Evolutionary conservation across 345 rosid genomes (phyloP).

Genomic region (Erysimum cheiranthoides): DNA sequence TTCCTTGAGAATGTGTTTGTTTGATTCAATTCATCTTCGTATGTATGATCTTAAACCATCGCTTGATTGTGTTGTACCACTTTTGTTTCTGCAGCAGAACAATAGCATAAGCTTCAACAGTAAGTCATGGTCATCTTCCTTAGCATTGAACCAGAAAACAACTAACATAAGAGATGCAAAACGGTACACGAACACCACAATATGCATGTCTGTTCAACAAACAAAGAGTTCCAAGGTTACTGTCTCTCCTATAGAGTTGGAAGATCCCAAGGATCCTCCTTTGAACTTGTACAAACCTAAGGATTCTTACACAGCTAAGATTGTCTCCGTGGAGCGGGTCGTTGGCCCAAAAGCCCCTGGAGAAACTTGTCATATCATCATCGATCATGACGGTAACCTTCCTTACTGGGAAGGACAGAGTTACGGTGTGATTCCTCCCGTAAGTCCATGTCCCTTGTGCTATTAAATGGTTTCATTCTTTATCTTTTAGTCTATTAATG

Average conservation of each 20-base stretch:
- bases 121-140: constrained; percentile 62
- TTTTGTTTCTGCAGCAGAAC: constrained; percentile 53
- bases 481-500: background rate
- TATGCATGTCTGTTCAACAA: constrained; percentile 91
- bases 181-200: constrained; percentile 30
- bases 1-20: background rate
- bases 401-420: constrained; percentile 99
- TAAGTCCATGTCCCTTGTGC: constrained; percentile 51
- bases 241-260: constrained; percentile 75
- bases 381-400: constrained; percentile 91
- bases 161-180: constrained; percentile 47
- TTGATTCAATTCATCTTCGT: background rate
- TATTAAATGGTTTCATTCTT: constrained; percentile 14
- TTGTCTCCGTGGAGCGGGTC: constrained; percentile 89
- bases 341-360: constrained; percentile 96
- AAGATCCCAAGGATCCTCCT: constrained; percentile 85
- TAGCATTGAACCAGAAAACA: constrained; percentile 55
- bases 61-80: background rate
- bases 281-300: constrained; percentile 84
- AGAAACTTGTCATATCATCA: constrained; percentile 96
- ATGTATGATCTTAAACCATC: constrained; percentile 10
- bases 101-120: constrained; percentile 58
- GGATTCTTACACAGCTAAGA: constrained; percentile 88
- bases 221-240: constrained; percentile 71
- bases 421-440: constrained; percentile 97